Evolutionary conservation across 2,329 filamentous ascomycete species (phyloP).

Genomic region (Cordyceps cateniannulata): DNA sequence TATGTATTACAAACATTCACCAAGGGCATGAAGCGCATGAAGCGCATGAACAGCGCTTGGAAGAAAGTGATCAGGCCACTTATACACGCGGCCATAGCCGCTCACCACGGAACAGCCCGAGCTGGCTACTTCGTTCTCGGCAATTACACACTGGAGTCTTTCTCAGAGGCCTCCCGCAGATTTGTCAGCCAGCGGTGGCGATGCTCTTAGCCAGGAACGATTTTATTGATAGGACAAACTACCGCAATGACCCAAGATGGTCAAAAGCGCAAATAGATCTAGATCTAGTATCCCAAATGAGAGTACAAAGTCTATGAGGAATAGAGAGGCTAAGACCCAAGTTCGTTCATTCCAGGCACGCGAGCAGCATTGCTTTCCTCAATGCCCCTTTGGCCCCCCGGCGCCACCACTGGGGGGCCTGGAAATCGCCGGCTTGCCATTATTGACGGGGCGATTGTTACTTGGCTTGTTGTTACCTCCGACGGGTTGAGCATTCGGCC

Average conservation of each 20-base stretch:
- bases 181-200: background rate
- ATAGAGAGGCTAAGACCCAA: background rate
- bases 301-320: background rate
- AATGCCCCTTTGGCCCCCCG: background rate
- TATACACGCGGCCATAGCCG: too few species aligned
- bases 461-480: too few species aligned
- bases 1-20: too few species aligned
- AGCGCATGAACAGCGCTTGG: too few species aligned
- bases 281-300: background rate
- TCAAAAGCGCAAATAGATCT: background rate
- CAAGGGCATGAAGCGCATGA: too few species aligned
- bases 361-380: background rate
- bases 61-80: too few species aligned
- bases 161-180: background rate
- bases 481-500: too few species aligned
- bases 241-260: background rate
- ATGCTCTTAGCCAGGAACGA: background rate
- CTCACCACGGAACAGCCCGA: background rate
- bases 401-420: background rate
- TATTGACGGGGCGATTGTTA: too few species aligned
- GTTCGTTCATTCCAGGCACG: background rate
- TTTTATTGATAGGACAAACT: background rate
- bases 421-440: background rate
- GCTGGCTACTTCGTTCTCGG: background rate
- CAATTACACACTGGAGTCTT: background rate